Base-by-base conservation (phyloP, 176 grass and related monocot species). In the Bolboschoenus planiculmis region DNA sequence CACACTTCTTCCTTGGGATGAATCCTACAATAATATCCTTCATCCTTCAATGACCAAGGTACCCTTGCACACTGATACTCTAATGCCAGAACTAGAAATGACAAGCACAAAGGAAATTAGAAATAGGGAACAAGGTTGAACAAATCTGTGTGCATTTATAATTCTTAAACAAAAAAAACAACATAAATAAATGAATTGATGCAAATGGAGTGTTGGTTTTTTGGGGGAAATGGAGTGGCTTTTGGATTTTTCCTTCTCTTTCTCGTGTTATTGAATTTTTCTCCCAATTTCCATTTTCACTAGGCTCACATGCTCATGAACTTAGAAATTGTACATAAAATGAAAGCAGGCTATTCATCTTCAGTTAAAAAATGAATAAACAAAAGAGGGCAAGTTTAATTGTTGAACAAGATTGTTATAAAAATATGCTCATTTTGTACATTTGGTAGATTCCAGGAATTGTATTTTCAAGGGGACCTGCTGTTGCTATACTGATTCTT, bases 401-500 rank as follows among this genome's bases (percentile, higher is more conserved):
- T 78, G 42, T 78, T 40, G 23, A 43, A 67, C 10, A 40, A 9
- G 36, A 48, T 81, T 80, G 10, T 63, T 31, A 48, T 46, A 55
- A 48, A 37, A 14, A 13, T 47, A 18, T 88, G 47, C 37, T 81
- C 4, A 48, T 23, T 65, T 83, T 9, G 5, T 58, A 50, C 15
- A 30, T 34, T 82, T 66, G 56, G 59, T 91, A 98, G 92, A 86
- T 98, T 93, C 95, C 92, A 91, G 95, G 92, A 64, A 98, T 98
- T 78, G 95, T 98, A 57, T 98, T 98, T 76, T 85, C 95, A 83
- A 93, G 95, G 85, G 95, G 92, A 3, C 88, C 89, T 6, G 86
- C 90, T 63, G 95, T 98, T 95, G 90, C 92, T 47, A 89, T 98
- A 4, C 83, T 98, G 84, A 93, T 98, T 70, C 92, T 98, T 44